Evolutionary conservation across 2,329 filamentous ascomycete genomes (phyloP), one percentile per base, ranked within the genome.

Genomic region (Fusarium nematophilum): DNA sequence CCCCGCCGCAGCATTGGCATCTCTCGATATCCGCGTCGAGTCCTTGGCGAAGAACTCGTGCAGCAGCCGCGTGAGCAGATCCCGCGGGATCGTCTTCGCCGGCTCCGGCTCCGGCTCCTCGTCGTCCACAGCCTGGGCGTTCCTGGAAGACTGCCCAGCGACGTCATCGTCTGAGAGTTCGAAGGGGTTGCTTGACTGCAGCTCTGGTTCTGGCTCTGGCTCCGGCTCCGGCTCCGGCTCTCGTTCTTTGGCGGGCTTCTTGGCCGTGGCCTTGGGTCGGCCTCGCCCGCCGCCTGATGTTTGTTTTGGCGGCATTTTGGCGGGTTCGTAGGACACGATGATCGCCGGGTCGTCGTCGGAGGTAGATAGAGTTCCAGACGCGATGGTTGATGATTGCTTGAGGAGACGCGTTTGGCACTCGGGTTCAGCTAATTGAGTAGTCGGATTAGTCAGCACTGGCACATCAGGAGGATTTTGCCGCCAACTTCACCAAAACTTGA

Each of bases 41-140:
- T 90, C 84, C 57, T 84, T 82, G 66, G 89, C 81, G 70, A 97
- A 97, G 72, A 90, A 87, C 66, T 93, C 87, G 72, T 96, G 89
- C 27, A 97, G 79, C 4, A 97, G 78, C 29, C 87, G 85, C 9
- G 90, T 90, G 33, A 97, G 77, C 1, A 98, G 81, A 36, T 91
- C 87, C 4, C 85, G 81, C 0, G 93, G 91, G 23, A 97, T 90
- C 42, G 78, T 77, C 59, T 78, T 77, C 25, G 75, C 75, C 0
- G 73, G 71, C 10, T 75, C 75, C 0, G 73, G 71, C 10, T 77
- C 72, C 4, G 74, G 75, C 3, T 72, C 67, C 3, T 75, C 76
- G 3, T 74, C 67, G 5, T 67, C 67, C 4, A 54, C 50, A 8
- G 45, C 51, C 25, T 54, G 36, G 11, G 72, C 69, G 1, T 70